Base-by-base conservation (phyloP, 2,329 filamentous ascomycete genomes). In the Colletotrichum theobromicola region DNA sequence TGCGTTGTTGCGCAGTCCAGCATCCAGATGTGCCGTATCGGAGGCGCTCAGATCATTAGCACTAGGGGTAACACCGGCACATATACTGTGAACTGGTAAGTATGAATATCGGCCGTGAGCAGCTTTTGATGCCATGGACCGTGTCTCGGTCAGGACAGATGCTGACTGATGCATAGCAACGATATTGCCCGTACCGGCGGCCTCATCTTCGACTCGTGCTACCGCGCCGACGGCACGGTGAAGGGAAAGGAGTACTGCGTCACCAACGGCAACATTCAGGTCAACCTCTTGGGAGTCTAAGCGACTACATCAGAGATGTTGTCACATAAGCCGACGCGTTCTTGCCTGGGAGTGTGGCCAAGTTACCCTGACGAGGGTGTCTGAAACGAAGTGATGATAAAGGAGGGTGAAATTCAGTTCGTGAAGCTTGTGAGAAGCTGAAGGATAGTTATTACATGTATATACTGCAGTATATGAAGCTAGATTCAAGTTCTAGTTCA, bases 111-210 rank as follows among this genome's bases (percentile, higher is more conserved):
- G 42, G 16, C 0, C 5, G 9, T 16, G 37, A 18, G 37, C 18
- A 15, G 0, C 24, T 2, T 26, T 21, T 58, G 28, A 7, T 60
- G 4, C 57, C 16, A 21, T 60, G 28, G 0, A 0, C 9, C n/a
- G 9, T 5, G 0, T 2, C 18, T 0, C 35, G 8, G 0, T 9
- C 1, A 2, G 6, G 26, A 7, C 3, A 46, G 6, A n/a, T 10
- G 34, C 35, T 61, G 26, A 37, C 37, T 10, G 37, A 70, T 53
- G 7, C 30, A 30, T 7, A 64, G 60, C 37, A 58, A 64, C 15
- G 34, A 64, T 0, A 35, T 64, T 42, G 42, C 67, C 50, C 67
- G 58, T 15, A 55, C 46, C 15, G 67, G 58, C 55, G 67, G 67
- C 7, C 58, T 50, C 32, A 55, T 70, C 60, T 64, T 70, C 13